Conservation (phyloP, 2,329 filamentous ascomycete genomes). For the Exophiala oligosperma region DNA sequence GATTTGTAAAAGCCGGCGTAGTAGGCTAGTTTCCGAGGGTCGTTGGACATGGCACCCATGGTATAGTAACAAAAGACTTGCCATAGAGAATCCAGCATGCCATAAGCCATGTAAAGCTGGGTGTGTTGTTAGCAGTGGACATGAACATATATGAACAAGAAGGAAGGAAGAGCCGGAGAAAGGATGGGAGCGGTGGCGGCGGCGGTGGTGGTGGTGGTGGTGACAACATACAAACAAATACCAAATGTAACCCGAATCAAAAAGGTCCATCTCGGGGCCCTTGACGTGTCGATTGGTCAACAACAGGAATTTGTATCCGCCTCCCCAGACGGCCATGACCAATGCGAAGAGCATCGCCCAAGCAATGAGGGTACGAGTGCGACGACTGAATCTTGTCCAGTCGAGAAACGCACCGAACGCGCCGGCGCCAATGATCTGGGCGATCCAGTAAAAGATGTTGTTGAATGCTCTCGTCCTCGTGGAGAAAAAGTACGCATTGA, state of each 20-base stretch:
- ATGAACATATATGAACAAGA: slow-evolving; percentile 24
- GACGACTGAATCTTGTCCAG: slow-evolving; percentile 51
- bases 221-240: slow-evolving; percentile 63
- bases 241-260: slow-evolving; percentile 64
- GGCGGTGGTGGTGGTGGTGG: too few relatives aligned
- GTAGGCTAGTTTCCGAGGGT: slow-evolving; percentile 86
- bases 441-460: slow-evolving; percentile 72
- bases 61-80: slow-evolving; percentile 90
- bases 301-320: slow-evolving; percentile 73
- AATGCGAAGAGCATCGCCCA: slow-evolving; percentile 63
- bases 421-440: slow-evolving; percentile 74
- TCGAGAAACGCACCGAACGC: slow-evolving; percentile 73
- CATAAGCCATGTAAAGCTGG: slow-evolving; percentile 78
- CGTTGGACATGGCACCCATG: slow-evolving; percentile 93
- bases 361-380: slow-evolving; percentile 66
- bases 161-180: too few relatives aligned
- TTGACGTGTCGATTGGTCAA: slow-evolving; percentile 52
- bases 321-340: slow-evolving; percentile 78
- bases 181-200: too few relatives aligned
- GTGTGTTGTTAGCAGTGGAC: slow-evolving; percentile 57
- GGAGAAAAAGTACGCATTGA: slow-evolving; percentile 71
- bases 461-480: slow-evolving; percentile 72
- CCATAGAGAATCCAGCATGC: slow-evolving; percentile 84
- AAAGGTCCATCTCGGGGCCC: slow-evolving; percentile 60
- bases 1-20: slow-evolving; percentile 89